Percentiles rank a stretch among this genome's conserved stretches.
Conservation (phyloP, 805 yeast genomes). For the Metschnikowia baotianmanensis region DNA sequence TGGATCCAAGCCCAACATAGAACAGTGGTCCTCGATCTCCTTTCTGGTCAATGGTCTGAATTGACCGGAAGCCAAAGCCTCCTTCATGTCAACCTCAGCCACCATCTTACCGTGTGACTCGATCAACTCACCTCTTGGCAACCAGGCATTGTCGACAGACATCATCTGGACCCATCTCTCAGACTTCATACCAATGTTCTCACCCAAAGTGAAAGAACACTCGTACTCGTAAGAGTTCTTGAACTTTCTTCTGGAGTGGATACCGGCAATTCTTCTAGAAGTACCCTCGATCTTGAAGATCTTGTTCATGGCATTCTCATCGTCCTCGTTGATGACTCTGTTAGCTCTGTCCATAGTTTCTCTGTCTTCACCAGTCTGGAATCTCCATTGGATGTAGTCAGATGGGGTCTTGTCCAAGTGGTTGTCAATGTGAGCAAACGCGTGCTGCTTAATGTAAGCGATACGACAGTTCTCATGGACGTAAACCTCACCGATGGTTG, state of each 20-base stretch:
- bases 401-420: constrained; percentile 99
- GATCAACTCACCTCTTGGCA: constrained; percentile 98
- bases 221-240: constrained; percentile 99
- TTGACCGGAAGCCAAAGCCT: constrained; percentile 99
- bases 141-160: constrained; percentile 99
- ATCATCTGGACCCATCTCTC: constrained; percentile 99
- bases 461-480: constrained; percentile 99
- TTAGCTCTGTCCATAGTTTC: constrained; percentile 99
- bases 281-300: constrained; percentile 99
- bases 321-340: constrained; percentile 95
- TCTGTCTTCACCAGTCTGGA: constrained; percentile 99
- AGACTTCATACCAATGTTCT: constrained; percentile 96
- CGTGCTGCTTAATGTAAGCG: constrained; percentile 99
- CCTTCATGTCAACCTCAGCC: constrained; percentile 99
- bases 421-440: constrained; percentile 98
- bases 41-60: constrained; percentile 99
- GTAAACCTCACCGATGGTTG: constrained; percentile 98
- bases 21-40: constrained; percentile 99
- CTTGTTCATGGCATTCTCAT: constrained; percentile 98
- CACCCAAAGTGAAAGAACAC: constrained; percentile 96
- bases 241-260: constrained; percentile 98
- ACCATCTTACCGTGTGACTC: constrained; percentile 95
- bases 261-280: constrained; percentile 94
- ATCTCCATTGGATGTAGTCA: constrained; percentile 99
- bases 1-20: constrained; percentile 97